These are phyloP conservation scores for Acanthamoeba rhysodes DNA, from an alignment of 208 protist species.

Conservation along the genomic window DNA sequence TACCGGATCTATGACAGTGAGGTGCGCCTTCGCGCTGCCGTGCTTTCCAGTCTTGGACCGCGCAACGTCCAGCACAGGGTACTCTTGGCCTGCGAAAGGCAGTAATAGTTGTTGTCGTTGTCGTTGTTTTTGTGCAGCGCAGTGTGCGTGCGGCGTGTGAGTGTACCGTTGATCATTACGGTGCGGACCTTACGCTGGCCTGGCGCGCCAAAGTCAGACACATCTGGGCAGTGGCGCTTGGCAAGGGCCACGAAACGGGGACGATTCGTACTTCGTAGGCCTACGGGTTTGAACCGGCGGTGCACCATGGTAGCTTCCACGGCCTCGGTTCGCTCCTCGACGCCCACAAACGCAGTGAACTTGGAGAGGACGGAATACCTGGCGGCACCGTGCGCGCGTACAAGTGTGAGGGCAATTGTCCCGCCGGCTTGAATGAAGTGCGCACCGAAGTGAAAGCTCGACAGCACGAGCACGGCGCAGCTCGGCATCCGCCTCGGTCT, in stretches of 20 bases:
- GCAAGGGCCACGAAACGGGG: neutral
- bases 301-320: neutral
- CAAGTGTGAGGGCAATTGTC: neutral
- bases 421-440: neutral
- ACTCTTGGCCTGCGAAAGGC: neutral
- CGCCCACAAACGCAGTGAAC: neutral
- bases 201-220: neutral
- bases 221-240: neutral
- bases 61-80: neutral
- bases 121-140: too few relatives aligned
- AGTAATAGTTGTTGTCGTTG: too few relatives aligned
- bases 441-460: neutral
- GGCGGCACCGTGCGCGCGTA: neutral
- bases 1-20: neutral
- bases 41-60: conserved; percentile 14
- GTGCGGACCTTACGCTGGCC: neutral
- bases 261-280: neutral
- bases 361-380: conserved; percentile 6
- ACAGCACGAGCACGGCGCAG: neutral
- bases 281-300: neutral
- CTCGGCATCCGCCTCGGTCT: neutral
- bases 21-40: conserved; percentile 8
- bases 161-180: neutral
- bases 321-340: neutral
- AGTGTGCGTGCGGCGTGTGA: neutral